Evolutionary conservation across 805 yeast species (phyloP).

Genomic region (Cyberlindnera maclurae): DNA sequence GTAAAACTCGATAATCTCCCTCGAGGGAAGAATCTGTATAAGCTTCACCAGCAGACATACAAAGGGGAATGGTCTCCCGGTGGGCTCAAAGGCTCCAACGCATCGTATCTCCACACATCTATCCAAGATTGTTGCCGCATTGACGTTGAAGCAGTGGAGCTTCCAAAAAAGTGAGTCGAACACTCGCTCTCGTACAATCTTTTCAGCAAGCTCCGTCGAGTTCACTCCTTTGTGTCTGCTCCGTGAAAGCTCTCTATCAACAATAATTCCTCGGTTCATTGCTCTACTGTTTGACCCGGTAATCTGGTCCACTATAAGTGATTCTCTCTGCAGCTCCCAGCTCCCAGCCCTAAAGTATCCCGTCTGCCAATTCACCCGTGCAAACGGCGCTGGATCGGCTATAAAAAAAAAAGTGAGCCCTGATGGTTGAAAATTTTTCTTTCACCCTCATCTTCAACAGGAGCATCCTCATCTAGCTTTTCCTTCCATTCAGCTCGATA

Average conservation of each 20-base stretch:
- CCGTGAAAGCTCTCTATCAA: constrained; percentile 16
- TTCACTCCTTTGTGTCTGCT: constrained; percentile 35
- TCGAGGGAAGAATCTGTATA: constrained; percentile 66
- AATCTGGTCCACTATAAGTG: too few relatives aligned
- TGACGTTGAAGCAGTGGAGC: constrained; percentile 42
- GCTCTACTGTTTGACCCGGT: too few relatives aligned
- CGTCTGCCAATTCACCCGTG: too few relatives aligned
- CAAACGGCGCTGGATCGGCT: too few relatives aligned
- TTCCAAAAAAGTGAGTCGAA: constrained; percentile 54
- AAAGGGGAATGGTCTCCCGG: constrained; percentile 61
- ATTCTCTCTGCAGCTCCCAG: too few relatives aligned
- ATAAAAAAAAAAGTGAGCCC: too few relatives aligned
- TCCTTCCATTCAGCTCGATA: too few relatives aligned
- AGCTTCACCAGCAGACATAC: constrained; percentile 71
- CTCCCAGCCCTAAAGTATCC: too few relatives aligned
- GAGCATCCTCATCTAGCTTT: too few relatives aligned
- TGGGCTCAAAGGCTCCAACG: constrained; percentile 53
- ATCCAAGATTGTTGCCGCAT: constrained; percentile 45
- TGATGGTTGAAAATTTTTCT: too few relatives aligned
- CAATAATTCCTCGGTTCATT: constrained; percentile 6
- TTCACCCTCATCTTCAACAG: too few relatives aligned
- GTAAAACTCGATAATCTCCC: constrained; percentile 47
- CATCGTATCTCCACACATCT: constrained; percentile 35
- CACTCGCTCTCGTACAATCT: constrained; percentile 50
- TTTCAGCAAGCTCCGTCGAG: constrained; percentile 47